phyloP scores from a whole-genome alignment of 805 yeast species.

The Ogataea methanolica region DNA sequence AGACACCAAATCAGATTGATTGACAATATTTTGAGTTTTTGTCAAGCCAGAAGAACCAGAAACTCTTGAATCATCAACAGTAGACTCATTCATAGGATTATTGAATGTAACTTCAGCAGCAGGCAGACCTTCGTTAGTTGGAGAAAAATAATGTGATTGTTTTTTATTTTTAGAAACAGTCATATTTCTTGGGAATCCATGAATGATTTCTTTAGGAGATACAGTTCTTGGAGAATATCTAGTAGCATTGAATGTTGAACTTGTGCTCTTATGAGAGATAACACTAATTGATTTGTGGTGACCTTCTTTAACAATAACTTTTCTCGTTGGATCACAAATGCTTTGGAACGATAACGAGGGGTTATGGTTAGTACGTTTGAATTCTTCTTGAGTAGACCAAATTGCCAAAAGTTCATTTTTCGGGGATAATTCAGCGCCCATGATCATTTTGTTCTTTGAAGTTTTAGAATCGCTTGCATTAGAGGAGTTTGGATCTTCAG shows the following conservation, averaged over 20 bases:
- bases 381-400: conserved; percentile 31
- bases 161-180: not conserved
- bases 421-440: conserved; percentile 24
- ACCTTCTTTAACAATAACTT: conserved; percentile 14
- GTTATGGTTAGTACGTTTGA: conserved; percentile 14
- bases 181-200: not conserved
- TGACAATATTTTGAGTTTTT: not conserved
- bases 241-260: conserved; percentile 1
- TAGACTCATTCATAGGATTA: conserved; percentile 21
- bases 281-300: conserved; percentile 22
- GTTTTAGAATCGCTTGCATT: conserved; percentile 1
- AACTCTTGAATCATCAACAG: conserved; percentile 7
- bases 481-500: conserved; percentile 21
- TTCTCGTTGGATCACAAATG: conserved; percentile 22
- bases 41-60: not conserved
- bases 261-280: conserved; percentile 6
- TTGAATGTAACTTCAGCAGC: conserved; percentile 11
- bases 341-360: conserved; percentile 22
- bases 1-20: too few relatives aligned
- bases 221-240: conserved; percentile 1
- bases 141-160: not conserved
- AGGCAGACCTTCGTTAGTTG: not conserved
- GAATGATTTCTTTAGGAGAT: not conserved
- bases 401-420: conserved; percentile 26
- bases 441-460: conserved; percentile 7